Evolutionary conservation across 2,329 filamentous ascomycete species (phyloP).

Genomic region (Aspergillus viridinutans): DNA sequence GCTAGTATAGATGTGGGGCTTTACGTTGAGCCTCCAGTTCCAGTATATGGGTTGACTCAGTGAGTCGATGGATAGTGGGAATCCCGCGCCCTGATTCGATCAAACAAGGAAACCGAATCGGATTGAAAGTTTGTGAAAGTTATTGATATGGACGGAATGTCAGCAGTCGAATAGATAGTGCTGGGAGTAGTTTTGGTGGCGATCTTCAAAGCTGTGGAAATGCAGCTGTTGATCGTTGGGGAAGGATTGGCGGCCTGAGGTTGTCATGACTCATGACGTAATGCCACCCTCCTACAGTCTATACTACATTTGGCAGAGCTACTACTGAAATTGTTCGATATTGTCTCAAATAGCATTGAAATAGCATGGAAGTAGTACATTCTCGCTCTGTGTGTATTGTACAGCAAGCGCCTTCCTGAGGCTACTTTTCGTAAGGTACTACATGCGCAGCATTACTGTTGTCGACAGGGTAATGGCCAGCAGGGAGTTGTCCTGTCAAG

Average conservation of each 20-base stretch:
- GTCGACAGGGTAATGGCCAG: not conserved
- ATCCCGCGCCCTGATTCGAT: not conserved
- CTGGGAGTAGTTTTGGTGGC: not conserved
- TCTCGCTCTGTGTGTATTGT: too few species aligned
- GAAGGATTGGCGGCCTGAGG: slow-evolving; percentile 5
- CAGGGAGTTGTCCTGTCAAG: slow-evolving; percentile 20
- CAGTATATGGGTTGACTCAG: not conserved
- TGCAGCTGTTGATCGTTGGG: not conserved
- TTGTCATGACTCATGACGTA: slow-evolving; percentile 2
- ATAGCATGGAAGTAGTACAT: too few species aligned
- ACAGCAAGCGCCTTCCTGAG: not conserved
- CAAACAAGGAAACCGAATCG: not conserved
- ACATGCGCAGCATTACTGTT: not conserved
- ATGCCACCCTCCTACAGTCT: not conserved
- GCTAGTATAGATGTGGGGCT: not conserved
- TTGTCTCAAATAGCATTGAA: too few species aligned
- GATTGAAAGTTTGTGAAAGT: not conserved
- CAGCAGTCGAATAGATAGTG: not conserved
- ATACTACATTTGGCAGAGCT: too few species aligned
- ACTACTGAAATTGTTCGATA: too few species aligned
- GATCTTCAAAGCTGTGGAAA: slow-evolving; percentile 4
- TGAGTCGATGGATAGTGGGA: not conserved
- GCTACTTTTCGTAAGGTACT: not conserved
- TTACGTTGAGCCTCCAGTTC: not conserved
- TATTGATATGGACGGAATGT: not conserved